Percentiles rank a stretch among this genome's conserved stretches.
Evolutionary conservation across 768 basidiomycete genomes (phyloP).

Genomic region (Kwoniella bestiolae): DNA sequence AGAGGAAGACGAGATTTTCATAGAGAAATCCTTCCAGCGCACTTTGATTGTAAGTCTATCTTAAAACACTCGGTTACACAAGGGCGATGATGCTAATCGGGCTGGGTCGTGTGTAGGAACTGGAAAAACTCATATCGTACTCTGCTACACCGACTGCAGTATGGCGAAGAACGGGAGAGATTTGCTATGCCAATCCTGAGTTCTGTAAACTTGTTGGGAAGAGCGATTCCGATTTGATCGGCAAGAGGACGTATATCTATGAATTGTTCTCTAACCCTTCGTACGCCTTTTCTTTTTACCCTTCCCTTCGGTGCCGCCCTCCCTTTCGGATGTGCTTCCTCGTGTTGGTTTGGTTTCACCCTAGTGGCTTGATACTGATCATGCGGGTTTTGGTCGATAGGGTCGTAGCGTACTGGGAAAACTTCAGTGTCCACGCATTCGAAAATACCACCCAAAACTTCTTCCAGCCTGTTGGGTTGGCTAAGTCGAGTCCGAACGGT

Average conservation of each 20-base stretch:
- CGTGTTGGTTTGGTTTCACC: too few species aligned
- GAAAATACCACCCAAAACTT: constrained; percentile 96
- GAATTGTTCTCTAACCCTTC: constrained; percentile 93
- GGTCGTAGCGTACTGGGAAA: constrained; percentile 67
- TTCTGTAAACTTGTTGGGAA: constrained; percentile 93
- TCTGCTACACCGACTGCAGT: constrained; percentile 96
- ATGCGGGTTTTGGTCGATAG: constrained; percentile 28
- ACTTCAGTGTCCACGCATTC: constrained; percentile 94
- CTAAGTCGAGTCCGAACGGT: constrained; percentile 62
- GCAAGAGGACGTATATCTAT: constrained; percentile 65
- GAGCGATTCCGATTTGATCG: constrained; percentile 78
- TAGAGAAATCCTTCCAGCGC: constrained; percentile 93
- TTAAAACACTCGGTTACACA: not conserved
- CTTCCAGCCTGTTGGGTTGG: constrained; percentile 86
- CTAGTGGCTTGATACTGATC: too few species aligned
- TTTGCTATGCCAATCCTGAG: constrained; percentile 93
- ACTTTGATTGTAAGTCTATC: constrained; percentile 72
- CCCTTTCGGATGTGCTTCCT: too few species aligned
- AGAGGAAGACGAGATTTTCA: constrained; percentile 93
- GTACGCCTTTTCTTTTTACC: constrained; percentile 71
- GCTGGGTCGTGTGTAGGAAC: too few species aligned
- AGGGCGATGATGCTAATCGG: too few species aligned
- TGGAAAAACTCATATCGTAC: constrained; percentile 95
- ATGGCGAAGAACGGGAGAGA: constrained; percentile 97
- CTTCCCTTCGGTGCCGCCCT: not conserved